Evolutionary conservation across 371 early-diverging fungal genomes (phyloP), one percentile per base, ranked within the genome.

Genomic region (Actinomortierella ambigua): DNA sequence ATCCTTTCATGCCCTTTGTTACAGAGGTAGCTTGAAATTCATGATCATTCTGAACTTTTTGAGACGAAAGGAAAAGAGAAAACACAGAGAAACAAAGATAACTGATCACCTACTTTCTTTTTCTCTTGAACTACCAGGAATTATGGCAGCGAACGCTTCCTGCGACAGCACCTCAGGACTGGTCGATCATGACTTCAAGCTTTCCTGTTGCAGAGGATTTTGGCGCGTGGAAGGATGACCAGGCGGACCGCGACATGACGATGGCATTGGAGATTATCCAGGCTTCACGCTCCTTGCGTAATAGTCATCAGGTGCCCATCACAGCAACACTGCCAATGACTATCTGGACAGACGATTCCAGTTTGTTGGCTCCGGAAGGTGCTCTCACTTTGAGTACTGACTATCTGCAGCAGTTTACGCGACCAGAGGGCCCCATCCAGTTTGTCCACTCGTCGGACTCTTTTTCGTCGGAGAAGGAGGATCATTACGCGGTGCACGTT

Each of bases 1-100:
- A 98, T 80, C 98, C 99, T 13, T 93, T 98, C 70, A 98, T 99
- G 97, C 99, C 99, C 13, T 99, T 97, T 81, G 82, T 99, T 3
- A 96, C 99, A 13, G 99, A 99, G 85, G 99, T 96, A 82, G 65
- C 88, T 48, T 76, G 73, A 79, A 81, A n/a, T 51, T 42, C 27
- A 11, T 78, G 55, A 67, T 11, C 40, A 40, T 20, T 57, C n/a
- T 28, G 40, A n/a, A n/a, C n/a, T n/a, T n/a, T n/a, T n/a, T n/a
- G n/a, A n/a, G n/a, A n/a, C n/a, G n/a, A n/a, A n/a, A n/a, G n/a
- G n/a, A n/a, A n/a, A n/a, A n/a, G n/a, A n/a, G n/a, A n/a, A n/a
- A n/a, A n/a, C n/a, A n/a, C n/a, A n/a, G n/a, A n/a, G n/a, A n/a
- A n/a, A n/a, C n/a, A n/a, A 34, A 34, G 7, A 34, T 2, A 27